These are phyloP conservation scores for Taxawa tesnikishii DNA, from an alignment of 2,329 filamentous ascomycete species.

Conservation along the genomic window DNA sequence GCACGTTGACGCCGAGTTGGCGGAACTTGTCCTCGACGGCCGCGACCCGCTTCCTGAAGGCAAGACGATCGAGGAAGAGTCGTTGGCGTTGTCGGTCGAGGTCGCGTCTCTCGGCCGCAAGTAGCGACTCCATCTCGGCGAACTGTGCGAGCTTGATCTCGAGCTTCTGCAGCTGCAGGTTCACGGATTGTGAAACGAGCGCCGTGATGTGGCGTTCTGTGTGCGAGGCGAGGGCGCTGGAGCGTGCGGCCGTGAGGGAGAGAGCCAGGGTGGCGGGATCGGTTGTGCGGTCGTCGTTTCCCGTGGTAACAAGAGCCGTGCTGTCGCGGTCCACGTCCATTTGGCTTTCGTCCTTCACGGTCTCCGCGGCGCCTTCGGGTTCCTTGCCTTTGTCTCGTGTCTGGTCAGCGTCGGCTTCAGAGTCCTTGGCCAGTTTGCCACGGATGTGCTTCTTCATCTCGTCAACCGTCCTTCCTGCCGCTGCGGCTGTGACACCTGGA, in stretches of 20 bases:
- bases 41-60: constrained; percentile 77
- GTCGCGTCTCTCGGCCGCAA: constrained; percentile 85
- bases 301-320: constrained; percentile 35
- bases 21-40: constrained; percentile 56
- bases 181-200: constrained; percentile 82
- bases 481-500: constrained; percentile 78
- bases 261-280: constrained; percentile 62
- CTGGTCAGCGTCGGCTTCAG: constrained; percentile 39
- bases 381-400: constrained; percentile 34
- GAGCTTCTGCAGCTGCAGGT: constrained; percentile 88
- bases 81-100: constrained; percentile 85
- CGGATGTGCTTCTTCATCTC: constrained; percentile 73
- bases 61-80: constrained; percentile 80
- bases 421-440: constrained; percentile 59
- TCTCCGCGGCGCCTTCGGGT: constrained; percentile 32
- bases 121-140: constrained; percentile 83
- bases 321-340: constrained; percentile 51
- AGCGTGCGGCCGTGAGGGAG: constrained; percentile 72
- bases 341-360: constrained; percentile 39
- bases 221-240: constrained; percentile 80
- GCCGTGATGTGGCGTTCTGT: constrained; percentile 96
- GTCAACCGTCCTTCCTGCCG: constrained; percentile 75
- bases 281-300: constrained; percentile 25
- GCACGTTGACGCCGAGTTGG: constrained; percentile 14
- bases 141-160: constrained; percentile 95